Base-by-base conservation (phyloP, 768 basidiomycete genomes). In the Vararia minispora region DNA sequence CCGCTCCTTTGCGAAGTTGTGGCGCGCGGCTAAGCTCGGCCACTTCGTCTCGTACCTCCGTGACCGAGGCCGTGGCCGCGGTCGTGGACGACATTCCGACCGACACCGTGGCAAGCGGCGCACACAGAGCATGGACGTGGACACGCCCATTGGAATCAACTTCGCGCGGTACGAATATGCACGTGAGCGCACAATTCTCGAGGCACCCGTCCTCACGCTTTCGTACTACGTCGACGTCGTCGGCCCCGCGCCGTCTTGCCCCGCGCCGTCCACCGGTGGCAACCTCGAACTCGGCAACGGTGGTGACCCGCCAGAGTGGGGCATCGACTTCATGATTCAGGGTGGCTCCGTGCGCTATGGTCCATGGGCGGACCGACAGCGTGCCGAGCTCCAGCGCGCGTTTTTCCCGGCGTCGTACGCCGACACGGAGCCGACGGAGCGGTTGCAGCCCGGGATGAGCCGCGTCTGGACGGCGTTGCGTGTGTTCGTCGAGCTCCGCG, bases 331-430 rank as follows among this genome's bases (percentile, higher is more conserved):
- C 13, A 69, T 79, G 13, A 64, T 97, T n/a, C 64, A 74, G 41
- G 77, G 78, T 13, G 92, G 88, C 0, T 56, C 68, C 25, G 47
- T 95, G 25, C 71, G 75, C 14, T 98, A 97, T 54, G 94, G 94
- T 4, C 94, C 94, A 3, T 98, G 94, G 94, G 83, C 91, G 17
- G 94, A 98, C 60, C 71, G 92, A 18, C 94, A 95, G 58, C 68
- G 91, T 32, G 73, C 66, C 11, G 74, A 85, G 41, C 59, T 97
- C 16, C 92, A 95, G 55, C 70, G 65, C 27, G 62, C 71, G 0
- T 92, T 98, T 58, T 89, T 91, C 45, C 94, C 94, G 5, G 65
- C 79, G 0, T 70, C 78, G 0, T 94, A 80, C 58, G 74, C 74
- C 41, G 69, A 87, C 50, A 51, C 65, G 1, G 66, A 70, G 28